Base-by-base conservation (phyloP, 495 filamentous ascomycete species). In the Trichoderma erinaceum region DNA sequence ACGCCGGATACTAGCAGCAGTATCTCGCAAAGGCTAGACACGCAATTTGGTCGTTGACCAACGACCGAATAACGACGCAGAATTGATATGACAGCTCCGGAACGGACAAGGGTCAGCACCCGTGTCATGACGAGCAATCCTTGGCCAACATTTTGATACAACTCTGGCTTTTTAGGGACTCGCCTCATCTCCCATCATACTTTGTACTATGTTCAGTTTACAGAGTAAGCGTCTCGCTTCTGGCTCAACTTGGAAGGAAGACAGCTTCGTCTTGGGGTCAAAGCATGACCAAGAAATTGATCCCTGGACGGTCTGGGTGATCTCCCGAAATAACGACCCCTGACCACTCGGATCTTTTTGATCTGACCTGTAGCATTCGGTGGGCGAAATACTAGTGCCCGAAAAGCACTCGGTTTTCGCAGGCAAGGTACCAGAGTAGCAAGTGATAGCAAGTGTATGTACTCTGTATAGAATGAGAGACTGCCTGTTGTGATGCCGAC, bases 221-320 rank as follows among this genome's bases (percentile, higher is more conserved):
- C 23, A 12, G 23, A 27, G 56, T 27, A 58, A 58, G 52, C 52
- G 52, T 1, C 56, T 61, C 4, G 4, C 23, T 27, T 61, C 27
- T 61, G n/a, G 56, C 56, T 61, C 27, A 32, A 18, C 48, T n/a
- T 15, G 12, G 44, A 32, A 61, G 23, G 56, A 61, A n/a, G n/a
- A 32, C n/a, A 10, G 27, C 11, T 61, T 29, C 56, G 56, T 13
- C 27, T 61, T 61, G 23, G 27, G 23, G 27, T 11, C 56, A 61
- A 61, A 61, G 25, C 32, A 35, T 27, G 56, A 61, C 56, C 25
- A 52, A 3, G 25, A 6, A 16, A 2, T 52, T n/a, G 3, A 52
- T 25, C 56, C 56, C 56, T 61, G 56, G 56, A 61, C 56, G 25
- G 56, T 21, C 56, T 61, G 56, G 56, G 56, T 61, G 56, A 61